Percentiles rank a stretch among this genome's conserved stretches.
phyloP scores from a whole-genome alignment of 352 stramenopile genomes.

The Hyaloperonospora arabidopsidis region DNA sequence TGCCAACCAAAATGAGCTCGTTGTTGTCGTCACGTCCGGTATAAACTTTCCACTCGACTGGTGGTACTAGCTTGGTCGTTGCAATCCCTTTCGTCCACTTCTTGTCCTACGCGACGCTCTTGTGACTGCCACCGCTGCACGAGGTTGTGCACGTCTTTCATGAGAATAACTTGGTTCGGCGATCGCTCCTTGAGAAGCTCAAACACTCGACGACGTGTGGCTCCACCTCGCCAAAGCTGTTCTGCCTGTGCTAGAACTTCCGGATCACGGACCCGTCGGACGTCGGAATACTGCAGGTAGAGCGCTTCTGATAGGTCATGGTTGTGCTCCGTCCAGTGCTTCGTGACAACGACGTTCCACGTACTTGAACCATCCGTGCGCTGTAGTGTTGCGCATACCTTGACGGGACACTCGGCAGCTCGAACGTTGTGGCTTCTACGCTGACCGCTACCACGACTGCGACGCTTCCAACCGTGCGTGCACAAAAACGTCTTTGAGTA shows the following conservation, averaged over 20 bases:
- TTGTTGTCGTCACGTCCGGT: no score
- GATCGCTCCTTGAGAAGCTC: constrained; percentile 66
- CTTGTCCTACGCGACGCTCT: constrained; percentile 15
- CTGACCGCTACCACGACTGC: constrained; percentile 57
- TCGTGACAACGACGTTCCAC: constrained; percentile 68
- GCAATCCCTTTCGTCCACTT: neutral
- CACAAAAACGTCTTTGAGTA: constrained; percentile 80
- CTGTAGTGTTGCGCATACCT: constrained; percentile 66
- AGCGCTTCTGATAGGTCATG: constrained; percentile 49
- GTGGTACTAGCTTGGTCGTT: no score
- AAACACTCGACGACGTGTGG: constrained; percentile 54
- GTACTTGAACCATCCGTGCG: constrained; percentile 21
- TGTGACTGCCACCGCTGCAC: constrained; percentile 61
- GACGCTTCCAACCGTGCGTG: constrained; percentile 70
- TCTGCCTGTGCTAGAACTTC: constrained; percentile 47
- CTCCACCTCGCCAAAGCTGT: constrained; percentile 48
- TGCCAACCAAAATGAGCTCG: no score
- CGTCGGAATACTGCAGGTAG: constrained; percentile 66
- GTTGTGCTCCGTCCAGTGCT: constrained; percentile 64
- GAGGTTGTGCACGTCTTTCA: constrained; percentile 81
- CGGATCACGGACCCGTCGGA: constrained; percentile 57
- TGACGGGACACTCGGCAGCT: constrained; percentile 55
- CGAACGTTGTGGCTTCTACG: constrained; percentile 62
- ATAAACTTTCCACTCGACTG: no score
- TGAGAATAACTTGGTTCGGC: constrained; percentile 43